Base-by-base conservation (phyloP, 768 basidiomycete species). In the Gyrodon lividus region DNA sequence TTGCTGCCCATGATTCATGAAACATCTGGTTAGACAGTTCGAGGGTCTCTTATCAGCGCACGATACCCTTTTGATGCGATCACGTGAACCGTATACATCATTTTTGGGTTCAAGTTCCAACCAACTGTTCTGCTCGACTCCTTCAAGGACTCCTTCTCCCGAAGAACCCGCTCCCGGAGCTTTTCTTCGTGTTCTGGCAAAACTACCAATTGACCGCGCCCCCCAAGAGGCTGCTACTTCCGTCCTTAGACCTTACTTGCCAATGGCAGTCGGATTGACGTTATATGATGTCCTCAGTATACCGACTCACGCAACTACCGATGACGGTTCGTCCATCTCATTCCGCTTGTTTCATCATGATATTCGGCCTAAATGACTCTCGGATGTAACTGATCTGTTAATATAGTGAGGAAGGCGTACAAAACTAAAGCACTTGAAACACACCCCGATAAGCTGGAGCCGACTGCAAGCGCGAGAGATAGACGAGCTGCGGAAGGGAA, bases 371-470 rank as follows among this genome's bases (percentile, higher is more conserved):
- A 34, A 66, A n/a, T 42, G 23, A 16, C 14, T 46, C 39, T 54
- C 33, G 28, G 19, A 16, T 34, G 41, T 12, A 34, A 34, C 13
- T 14, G 41, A 42, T 24, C 9, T 14, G 30, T 31, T 31, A 34
- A n/a, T 55, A 7, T 55, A 86, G 86, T 88, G 50, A 80, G 83
- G 45, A 82, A 74, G 58, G 85, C 84, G 2, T 88, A 87, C 65
- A 83, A 79, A 60, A 78, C 77, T 54, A 82, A 78, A 58, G 84
- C 80, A 9, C 72, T 88, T 23, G 83, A 84, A 64, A 87, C 87
- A 1, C 86, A 88, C 62, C 86, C 86, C 9, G 86, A 88, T 59
- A 87, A 86, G 58, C 77, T 87, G 42, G 79, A 79, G 10, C 81
- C 77, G 33, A 67, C 67, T 26, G 79, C 80, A 7, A 77, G 70